Evolutionary conservation across 305 asterid genomes (phyloP).

Genomic region (Ruellia speciosa): DNA sequence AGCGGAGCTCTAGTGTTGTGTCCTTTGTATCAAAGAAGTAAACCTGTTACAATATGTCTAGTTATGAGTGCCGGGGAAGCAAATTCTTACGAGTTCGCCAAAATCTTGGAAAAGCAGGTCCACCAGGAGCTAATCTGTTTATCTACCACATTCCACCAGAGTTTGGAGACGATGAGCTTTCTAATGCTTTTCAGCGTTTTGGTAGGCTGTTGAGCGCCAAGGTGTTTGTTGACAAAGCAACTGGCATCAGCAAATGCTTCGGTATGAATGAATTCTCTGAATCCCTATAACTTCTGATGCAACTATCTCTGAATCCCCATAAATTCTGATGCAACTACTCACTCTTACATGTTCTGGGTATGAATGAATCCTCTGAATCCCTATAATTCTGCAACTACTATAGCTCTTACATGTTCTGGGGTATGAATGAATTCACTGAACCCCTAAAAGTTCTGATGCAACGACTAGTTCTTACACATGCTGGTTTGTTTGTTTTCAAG

Average conservation of each 20-base stretch:
- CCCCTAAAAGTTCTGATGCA: no score
- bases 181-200: constrained; percentile 59
- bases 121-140: constrained; percentile 87
- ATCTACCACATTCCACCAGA: constrained; percentile 96
- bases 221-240: constrained; percentile 81
- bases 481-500: constrained; percentile 29
- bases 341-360: no score
- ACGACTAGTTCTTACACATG: no score
- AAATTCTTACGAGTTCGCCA: no score
- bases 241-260: constrained; percentile 86
- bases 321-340: no score
- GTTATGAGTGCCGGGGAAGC: no score
- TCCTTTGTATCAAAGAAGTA: no score
- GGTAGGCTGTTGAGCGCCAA: constrained; percentile 85
- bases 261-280: constrained; percentile 48
- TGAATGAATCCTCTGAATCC: constrained; percentile 27
- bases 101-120: constrained; percentile 48
- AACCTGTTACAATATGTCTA: no score
- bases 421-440: no score
- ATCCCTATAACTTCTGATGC: no score
- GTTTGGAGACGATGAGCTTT: constrained; percentile 79
- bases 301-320: no score
- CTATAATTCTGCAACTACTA: constrained; percentile 15
- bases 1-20: no score
- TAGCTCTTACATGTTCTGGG: constrained; percentile 19